Conservation (phyloP, 176 grass and related monocot species). For the Poa pratensis region DNA sequence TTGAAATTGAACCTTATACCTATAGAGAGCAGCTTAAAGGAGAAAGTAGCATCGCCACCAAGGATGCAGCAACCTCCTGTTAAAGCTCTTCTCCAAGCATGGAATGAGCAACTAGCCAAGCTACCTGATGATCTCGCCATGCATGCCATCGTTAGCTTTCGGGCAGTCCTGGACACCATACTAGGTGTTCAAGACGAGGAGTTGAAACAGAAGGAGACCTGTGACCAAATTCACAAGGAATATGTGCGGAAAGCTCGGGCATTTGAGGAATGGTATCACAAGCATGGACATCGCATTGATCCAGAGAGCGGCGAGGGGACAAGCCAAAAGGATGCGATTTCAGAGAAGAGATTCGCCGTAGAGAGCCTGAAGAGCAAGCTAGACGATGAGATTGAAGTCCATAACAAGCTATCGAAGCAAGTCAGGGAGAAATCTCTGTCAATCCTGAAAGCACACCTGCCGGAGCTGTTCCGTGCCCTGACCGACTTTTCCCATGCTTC, state of each 20-base stretch:
- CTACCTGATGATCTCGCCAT: constrained; percentile 83
- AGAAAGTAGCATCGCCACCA: constrained; percentile 85
- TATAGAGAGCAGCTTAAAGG: constrained; percentile 95
- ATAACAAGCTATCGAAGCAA: constrained; percentile 76
- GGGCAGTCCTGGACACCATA: constrained; percentile 83
- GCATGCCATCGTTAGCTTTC: constrained; percentile 74
- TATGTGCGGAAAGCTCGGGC: constrained; percentile 65
- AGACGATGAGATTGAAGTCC: constrained; percentile 60
- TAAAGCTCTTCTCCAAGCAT: constrained; percentile 73
- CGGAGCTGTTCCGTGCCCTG: constrained; percentile 83
- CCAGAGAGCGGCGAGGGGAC: constrained; percentile 51
- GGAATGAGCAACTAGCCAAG: constrained; percentile 78
- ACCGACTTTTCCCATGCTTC: constrained; percentile 65
- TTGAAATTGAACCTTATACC: constrained; percentile 88
- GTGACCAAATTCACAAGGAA: constrained; percentile 62
- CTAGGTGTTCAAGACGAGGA: constrained; percentile 81
- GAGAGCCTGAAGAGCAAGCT: constrained; percentile 81
- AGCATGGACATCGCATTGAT: constrained; percentile 63
- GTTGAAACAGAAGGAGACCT: constrained; percentile 86
- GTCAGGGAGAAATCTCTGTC: constrained; percentile 87
- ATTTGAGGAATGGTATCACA: constrained; percentile 94
- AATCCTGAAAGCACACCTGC: constrained; percentile 79
- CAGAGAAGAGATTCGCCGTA: constrained; percentile 68
- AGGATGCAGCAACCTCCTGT: constrained; percentile 74
- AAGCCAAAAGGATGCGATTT: constrained; percentile 62